A percentile compares a stretch with the other conserved stretches of the same genome.
Evolutionary conservation across 2,329 filamentous ascomycete species (phyloP).

Genomic region (Venturia asperata): DNA sequence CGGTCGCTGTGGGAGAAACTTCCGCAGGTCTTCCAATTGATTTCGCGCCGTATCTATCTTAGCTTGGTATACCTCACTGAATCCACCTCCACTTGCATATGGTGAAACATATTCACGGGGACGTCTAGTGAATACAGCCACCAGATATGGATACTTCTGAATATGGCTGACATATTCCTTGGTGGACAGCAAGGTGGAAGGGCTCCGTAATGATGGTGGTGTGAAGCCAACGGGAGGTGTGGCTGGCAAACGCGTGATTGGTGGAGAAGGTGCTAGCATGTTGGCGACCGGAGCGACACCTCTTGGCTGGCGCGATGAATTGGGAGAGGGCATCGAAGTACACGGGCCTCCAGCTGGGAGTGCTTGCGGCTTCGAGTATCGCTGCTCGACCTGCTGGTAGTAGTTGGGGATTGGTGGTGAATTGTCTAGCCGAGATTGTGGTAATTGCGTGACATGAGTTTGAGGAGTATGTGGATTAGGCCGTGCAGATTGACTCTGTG

Average conservation of each 20-base stretch:
- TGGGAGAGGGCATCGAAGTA: slow-evolving; percentile 1
- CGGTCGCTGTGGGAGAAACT: slow-evolving; percentile 20
- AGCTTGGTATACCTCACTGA: slow-evolving; percentile 32
- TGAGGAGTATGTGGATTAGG: slow-evolving; percentile 5
- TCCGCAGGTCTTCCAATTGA: slow-evolving; percentile 15
- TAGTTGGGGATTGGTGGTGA: slow-evolving; percentile 15
- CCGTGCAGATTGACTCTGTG: background rate
- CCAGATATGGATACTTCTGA: slow-evolving; percentile 40
- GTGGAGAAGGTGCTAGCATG: background rate
- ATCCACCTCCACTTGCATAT: slow-evolving; percentile 38
- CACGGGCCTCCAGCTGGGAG: background rate
- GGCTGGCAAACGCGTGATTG: background rate
- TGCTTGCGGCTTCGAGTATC: slow-evolving; percentile 14
- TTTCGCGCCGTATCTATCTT: slow-evolving; percentile 27
- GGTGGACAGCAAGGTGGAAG: slow-evolving; percentile 30
- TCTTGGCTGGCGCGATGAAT: background rate
- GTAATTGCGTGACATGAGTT: background rate
- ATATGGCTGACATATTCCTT: slow-evolving; percentile 38
- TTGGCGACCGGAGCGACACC: background rate
- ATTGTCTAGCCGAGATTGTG: slow-evolving; percentile 14
- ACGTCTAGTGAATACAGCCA: slow-evolving; percentile 39
- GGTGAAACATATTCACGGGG: slow-evolving; percentile 42
- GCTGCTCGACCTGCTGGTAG: slow-evolving; percentile 19
- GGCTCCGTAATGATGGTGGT: slow-evolving; percentile 14
- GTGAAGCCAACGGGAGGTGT: slow-evolving; percentile 2